Conservation (phyloP, 352 stramenopile species). For the Pythium angustatum region DNA sequence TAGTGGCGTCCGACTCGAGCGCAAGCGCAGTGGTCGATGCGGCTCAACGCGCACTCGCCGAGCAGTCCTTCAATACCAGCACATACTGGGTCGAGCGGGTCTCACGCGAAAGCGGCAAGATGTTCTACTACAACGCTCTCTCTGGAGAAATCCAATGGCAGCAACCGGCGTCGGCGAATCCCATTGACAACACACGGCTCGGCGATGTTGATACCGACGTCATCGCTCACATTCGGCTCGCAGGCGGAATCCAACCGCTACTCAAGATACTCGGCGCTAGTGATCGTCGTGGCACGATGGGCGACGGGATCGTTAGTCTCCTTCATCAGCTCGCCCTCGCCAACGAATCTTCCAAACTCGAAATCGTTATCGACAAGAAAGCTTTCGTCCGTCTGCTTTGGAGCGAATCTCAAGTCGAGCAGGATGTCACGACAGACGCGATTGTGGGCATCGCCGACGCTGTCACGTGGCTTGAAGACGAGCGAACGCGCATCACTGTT, state of each 20-base stretch:
- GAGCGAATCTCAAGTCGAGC: background rate
- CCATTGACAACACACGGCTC: background rate
- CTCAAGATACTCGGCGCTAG: background rate
- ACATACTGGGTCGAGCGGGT: background rate
- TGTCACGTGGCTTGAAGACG: background rate
- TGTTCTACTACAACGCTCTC: background rate
- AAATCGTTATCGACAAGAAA: background rate
- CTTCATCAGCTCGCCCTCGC: background rate
- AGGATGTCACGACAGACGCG: background rate
- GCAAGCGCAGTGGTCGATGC: background rate
- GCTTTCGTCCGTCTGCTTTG: background rate
- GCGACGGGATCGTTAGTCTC: background rate
- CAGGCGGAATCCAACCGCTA: background rate
- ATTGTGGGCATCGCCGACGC: background rate
- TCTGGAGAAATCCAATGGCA: background rate
- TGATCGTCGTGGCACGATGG: background rate
- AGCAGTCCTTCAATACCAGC: background rate
- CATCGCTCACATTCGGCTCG: background rate
- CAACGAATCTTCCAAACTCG: background rate
- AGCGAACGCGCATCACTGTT: background rate
- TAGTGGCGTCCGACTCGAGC: background rate
- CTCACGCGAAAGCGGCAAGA: background rate
- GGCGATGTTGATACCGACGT: background rate
- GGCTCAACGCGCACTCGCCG: background rate
- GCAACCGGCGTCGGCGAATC: too few relatives aligned